Evolutionary conservation across 805 yeast species (phyloP).

Genomic region (Candida railenensis): DNA sequence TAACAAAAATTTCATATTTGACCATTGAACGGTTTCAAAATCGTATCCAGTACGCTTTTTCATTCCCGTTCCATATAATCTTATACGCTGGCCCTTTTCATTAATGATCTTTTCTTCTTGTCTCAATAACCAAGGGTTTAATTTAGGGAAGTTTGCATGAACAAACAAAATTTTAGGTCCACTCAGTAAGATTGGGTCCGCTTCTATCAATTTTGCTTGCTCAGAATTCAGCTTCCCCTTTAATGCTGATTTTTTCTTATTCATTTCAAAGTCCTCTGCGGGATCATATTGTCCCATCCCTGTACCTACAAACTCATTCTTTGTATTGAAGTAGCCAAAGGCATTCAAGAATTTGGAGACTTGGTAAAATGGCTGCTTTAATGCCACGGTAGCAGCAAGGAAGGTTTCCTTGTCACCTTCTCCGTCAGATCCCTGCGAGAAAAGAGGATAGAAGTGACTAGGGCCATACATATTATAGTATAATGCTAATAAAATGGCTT

Average conservation of each 20-base stretch:
- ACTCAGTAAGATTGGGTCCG: constrained; percentile 10
- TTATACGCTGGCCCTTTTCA: constrained; percentile 45
- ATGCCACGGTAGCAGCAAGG: constrained; percentile 62
- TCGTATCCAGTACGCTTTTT: constrained; percentile 52
- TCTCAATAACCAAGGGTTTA: constrained; percentile 58
- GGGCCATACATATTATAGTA: constrained; percentile 45
- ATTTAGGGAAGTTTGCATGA: constrained; percentile 67
- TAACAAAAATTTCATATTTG: constrained; percentile 51
- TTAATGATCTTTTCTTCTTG: constrained; percentile 38
- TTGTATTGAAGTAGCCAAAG: constrained; percentile 41
- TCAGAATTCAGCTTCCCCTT: constrained; percentile 6
- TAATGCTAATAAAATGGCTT: constrained; percentile 36
- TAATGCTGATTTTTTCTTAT: constrained; percentile 12
- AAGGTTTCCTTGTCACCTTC: constrained; percentile 84
- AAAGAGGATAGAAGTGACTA: constrained; percentile 39
- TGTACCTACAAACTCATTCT: constrained; percentile 54
- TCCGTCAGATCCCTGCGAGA: constrained; percentile 53
- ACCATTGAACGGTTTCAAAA: constrained; percentile 60
- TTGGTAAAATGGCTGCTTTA: constrained; percentile 50
- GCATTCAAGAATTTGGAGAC: constrained; percentile 53
- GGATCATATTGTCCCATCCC: constrained; percentile 81
- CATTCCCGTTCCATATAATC: constrained; percentile 61
- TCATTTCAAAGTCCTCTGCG: constrained; percentile 48
- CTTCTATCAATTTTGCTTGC: constrained; percentile 5
- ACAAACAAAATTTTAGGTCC: constrained; percentile 46